Evolutionary conservation across 805 yeast species (phyloP).

Genomic region (Yamadazyma insecticola): DNA sequence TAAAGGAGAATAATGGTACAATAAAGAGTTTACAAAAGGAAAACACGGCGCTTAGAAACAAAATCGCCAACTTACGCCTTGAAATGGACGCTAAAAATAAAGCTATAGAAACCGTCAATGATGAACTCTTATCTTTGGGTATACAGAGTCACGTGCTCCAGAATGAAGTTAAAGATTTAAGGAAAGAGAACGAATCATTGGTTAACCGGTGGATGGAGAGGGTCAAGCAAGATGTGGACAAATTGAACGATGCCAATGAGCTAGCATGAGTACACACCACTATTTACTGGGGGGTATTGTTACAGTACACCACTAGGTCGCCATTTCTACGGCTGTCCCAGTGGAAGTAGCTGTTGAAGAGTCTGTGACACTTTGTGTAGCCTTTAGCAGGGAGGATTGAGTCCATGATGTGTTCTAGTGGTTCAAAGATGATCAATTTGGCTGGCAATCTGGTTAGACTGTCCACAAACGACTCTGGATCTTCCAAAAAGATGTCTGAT

Average conservation of each 20-base stretch:
- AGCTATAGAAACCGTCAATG: constrained; percentile 57
- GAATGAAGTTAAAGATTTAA: constrained; percentile 33
- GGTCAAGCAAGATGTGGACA: constrained; percentile 53
- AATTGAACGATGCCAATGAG: constrained; percentile 46
- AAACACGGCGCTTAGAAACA: constrained; percentile 14
- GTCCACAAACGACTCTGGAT: constrained; percentile 55
- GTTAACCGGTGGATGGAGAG: constrained; percentile 44
- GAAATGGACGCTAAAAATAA: constrained; percentile 46
- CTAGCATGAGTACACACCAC: background rate
- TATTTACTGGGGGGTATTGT: background rate
- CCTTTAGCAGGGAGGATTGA: constrained; percentile 34
- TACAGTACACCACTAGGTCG: constrained; percentile 27
- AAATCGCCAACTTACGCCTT: constrained; percentile 18
- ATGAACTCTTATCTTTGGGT: constrained; percentile 57
- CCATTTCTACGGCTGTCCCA: constrained; percentile 84
- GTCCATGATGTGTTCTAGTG: constrained; percentile 45
- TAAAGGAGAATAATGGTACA: constrained; percentile 6
- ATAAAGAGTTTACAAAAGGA: constrained; percentile 14
- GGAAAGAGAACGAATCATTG: constrained; percentile 45
- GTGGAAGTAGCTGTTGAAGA: constrained; percentile 77
- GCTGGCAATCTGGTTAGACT: constrained; percentile 45
- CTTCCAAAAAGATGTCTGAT: constrained; percentile 74
- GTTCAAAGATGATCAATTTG: constrained; percentile 68
- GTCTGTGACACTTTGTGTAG: constrained; percentile 46
- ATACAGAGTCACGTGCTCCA: constrained; percentile 52